Evolutionary conservation across 2,329 filamentous ascomycete genomes (phyloP).

Genomic region (Tolypocladium ophioglossoides): DNA sequence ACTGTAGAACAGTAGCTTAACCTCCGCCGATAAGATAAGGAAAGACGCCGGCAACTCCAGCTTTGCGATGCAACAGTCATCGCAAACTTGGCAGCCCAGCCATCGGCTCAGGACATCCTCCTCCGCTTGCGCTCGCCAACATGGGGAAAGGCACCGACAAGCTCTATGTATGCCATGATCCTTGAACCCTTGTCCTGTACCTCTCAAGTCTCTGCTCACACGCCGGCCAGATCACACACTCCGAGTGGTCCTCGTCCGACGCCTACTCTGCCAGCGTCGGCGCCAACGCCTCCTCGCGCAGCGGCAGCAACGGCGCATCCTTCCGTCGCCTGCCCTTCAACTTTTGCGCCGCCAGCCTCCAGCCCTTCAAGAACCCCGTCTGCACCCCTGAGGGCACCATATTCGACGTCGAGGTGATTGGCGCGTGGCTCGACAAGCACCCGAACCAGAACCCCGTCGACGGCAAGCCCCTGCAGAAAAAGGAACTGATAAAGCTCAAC

Average conservation of each 20-base stretch:
- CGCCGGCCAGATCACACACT: conserved; percentile 66
- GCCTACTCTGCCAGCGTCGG: conserved; percentile 75
- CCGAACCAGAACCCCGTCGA: conserved; percentile 77
- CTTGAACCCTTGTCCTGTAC: background rate
- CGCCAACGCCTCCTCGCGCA: conserved; percentile 48
- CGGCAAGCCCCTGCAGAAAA: conserved; percentile 65
- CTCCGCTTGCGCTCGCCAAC: conserved; percentile 4
- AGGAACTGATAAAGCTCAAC: conserved; percentile 81
- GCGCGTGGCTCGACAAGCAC: conserved; percentile 89
- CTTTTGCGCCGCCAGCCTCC: conserved; percentile 91
- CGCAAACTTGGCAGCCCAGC: background rate
- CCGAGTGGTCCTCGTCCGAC: conserved; percentile 90
- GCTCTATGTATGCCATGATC: conserved; percentile 24
- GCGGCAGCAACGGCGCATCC: conserved; percentile 36
- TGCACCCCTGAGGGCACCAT: conserved; percentile 82
- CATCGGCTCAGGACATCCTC: background rate
- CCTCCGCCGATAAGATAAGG: background rate
- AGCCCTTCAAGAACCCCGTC: conserved; percentile 90
- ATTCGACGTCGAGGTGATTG: conserved; percentile 90
- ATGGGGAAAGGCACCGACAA: conserved; percentile 37
- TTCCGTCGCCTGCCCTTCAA: conserved; percentile 95
- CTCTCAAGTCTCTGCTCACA: background rate
- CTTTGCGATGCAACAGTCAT: background rate
- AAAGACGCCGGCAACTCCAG: background rate
- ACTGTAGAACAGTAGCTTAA: too few species aligned